These are phyloP conservation scores for Pseudevernia furfuracea DNA, from an alignment of 495 filamentous ascomycete species.

Conservation along the genomic window DNA sequence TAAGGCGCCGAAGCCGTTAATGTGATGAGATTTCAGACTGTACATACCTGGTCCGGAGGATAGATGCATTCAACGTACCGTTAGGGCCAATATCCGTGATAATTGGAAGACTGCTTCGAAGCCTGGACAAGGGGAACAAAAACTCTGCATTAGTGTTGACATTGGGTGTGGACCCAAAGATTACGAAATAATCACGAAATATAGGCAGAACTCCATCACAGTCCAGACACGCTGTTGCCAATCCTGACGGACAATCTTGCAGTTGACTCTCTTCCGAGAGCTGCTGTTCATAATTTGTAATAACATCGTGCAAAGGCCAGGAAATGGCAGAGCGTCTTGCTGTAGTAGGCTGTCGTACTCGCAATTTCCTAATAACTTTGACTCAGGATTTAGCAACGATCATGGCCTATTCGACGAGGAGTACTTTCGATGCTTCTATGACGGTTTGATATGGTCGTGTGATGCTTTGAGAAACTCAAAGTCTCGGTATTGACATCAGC, in stretches of 20 bases:
- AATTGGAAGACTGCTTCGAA: neutral
- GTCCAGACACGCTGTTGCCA: neutral
- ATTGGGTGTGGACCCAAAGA: neutral
- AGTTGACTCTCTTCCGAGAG: neutral
- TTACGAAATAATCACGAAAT: neutral
- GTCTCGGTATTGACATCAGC: neutral
- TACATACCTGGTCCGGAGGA: neutral
- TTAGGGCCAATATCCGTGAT: neutral
- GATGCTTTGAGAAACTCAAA: neutral
- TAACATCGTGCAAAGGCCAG: neutral
- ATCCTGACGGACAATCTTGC: neutral
- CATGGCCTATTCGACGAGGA: neutral
- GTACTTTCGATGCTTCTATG: neutral
- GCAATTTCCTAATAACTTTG: neutral
- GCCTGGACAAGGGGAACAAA: neutral
- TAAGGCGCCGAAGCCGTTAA: slow-evolving; percentile 20
- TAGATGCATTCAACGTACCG: neutral
- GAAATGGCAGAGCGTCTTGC: neutral
- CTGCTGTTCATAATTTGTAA: too few relatives aligned
- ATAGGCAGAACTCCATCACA: neutral
- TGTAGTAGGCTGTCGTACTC: neutral
- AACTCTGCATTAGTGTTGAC: neutral
- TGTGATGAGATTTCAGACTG: neutral
- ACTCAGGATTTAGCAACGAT: neutral
- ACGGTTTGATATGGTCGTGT: neutral